These are phyloP conservation scores for Copromyces sp. DNA, from an alignment of 495 filamentous ascomycete genomes.

Conservation along the genomic window DNA sequence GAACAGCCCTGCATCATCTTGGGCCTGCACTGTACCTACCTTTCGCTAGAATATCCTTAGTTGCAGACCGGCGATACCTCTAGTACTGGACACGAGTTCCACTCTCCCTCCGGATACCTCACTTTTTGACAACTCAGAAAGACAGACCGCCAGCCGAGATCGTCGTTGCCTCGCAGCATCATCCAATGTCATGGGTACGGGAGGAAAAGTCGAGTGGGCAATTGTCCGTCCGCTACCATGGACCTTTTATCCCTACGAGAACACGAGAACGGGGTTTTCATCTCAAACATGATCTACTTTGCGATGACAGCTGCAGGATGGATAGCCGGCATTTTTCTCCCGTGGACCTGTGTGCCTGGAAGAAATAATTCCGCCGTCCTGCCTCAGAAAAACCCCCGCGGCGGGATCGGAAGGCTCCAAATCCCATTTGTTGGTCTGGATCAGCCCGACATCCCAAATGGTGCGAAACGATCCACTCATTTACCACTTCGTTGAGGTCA, in stretches of 20 bases:
- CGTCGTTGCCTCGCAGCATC: neutral
- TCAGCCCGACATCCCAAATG: neutral
- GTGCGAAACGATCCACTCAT: neutral
- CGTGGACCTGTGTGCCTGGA: neutral
- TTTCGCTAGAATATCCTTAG: neutral
- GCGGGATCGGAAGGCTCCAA: neutral
- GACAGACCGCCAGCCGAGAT: neutral
- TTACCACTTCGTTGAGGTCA: neutral
- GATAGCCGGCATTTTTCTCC: neutral
- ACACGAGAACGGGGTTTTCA: neutral
- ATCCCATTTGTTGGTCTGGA: neutral
- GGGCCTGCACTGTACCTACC: neutral
- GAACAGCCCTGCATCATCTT: slow-evolving; percentile 23
- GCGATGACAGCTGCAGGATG: neutral
- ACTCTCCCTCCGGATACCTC: neutral
- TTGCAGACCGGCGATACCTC: neutral
- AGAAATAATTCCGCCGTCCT: neutral
- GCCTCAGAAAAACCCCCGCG: neutral
- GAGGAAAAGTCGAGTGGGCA: neutral
- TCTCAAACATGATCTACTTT: neutral
- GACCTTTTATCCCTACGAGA: neutral
- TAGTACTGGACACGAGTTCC: neutral
- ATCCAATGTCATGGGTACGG: neutral
- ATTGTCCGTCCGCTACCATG: neutral
- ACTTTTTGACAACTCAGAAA: neutral